Evolutionary conservation across 164 flowering plant species (phyloP), one percentile per base, ranked within the genome.

Genomic region (Umbellularia californica): DNA sequence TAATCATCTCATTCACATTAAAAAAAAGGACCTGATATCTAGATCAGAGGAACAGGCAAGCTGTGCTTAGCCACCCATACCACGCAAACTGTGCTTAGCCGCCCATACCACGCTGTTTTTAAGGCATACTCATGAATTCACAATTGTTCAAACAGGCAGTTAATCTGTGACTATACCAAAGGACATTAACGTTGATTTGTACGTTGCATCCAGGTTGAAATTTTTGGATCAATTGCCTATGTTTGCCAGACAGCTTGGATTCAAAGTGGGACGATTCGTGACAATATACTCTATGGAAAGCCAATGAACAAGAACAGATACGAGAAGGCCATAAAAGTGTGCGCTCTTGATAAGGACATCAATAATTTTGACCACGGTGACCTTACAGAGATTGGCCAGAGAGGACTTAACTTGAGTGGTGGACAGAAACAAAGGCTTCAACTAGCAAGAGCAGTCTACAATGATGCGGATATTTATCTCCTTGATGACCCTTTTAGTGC

Each of bases 401-500:
- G 97, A 80, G 98, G 98, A 69, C 80, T 95, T 27, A 95, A 95
- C 74, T 51, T 95, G 90, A 95, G 98, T 77, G 98, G 98, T 11
- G 98, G 98, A 71, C 98, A 95, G 78, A 95, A 89, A 68, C 98
- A 95, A 80, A 83, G 98, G 82, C 86, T 95, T 75, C 98, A 95
- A 74, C 95, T 95, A n/a, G 95, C 97, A 50, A 85, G 98, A 73
- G 97, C 98, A 23, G 92, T 93, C 67, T 95, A 90, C 58, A 86
- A 80, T 75, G 95, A 93, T 82, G 93, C 92, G 15, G 97, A 95
- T 77, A 87, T 90, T 19, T 94, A 92, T 82, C 94, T 92, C 58
- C 91, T 94, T 41, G 98, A 92, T 74, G 98, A 94, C 70, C 97
- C 97, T 47, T 94, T 93, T 51, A 95, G 98, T 81, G 98, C 98